A percentile compares a stretch with the other conserved stretches of the same genome.
phyloP scores from a whole-genome alignment of 2,329 filamentous ascomycete species.

The Aspergillus chevalieri region DNA sequence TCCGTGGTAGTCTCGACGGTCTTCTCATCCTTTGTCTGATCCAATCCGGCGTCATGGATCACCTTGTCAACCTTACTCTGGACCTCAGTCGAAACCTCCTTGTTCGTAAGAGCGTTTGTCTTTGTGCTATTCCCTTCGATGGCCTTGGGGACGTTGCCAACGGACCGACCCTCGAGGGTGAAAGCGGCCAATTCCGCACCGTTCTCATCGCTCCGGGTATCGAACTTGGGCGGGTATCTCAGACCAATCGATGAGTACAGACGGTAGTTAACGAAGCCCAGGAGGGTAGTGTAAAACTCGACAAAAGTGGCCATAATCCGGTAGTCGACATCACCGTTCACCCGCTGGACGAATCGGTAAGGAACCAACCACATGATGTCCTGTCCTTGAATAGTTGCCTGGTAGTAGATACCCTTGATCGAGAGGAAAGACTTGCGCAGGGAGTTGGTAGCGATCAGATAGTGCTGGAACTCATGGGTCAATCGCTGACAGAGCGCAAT shows the following conservation, averaged over 20 bases:
- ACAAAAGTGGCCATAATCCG: constrained; percentile 99
- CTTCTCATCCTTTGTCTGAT: constrained; percentile 39
- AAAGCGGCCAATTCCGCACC: constrained; percentile 88
- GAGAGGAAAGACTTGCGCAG: constrained; percentile 94
- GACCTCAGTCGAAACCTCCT: constrained; percentile 63
- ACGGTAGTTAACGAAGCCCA: constrained; percentile 93
- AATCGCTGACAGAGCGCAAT: constrained; percentile 90
- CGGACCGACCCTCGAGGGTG: constrained; percentile 71
- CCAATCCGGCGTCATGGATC: constrained; percentile 35
- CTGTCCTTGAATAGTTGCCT: constrained; percentile 93
- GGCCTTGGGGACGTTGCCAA: constrained; percentile 44
- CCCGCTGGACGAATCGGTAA: constrained; percentile 94
- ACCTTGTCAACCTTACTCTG: constrained; percentile 60
- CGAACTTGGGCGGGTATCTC: constrained; percentile 94
- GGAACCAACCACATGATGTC: constrained; percentile 96
- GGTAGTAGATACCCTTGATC: constrained; percentile 99
- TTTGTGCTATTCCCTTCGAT: constrained; percentile 50
- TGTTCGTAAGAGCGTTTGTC: constrained; percentile 42
- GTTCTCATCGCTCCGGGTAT: constrained; percentile 76
- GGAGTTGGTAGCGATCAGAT: constrained; percentile 85
- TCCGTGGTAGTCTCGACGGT: constrained; percentile 40
- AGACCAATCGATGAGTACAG: constrained; percentile 86
- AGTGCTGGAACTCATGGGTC: constrained; percentile 95
- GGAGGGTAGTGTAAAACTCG: constrained; percentile 94
- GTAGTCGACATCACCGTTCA: constrained; percentile 93